phyloP scores from a whole-genome alignment of 108 stramenopile species.

The Stephanodiscus minutulus region DNA sequence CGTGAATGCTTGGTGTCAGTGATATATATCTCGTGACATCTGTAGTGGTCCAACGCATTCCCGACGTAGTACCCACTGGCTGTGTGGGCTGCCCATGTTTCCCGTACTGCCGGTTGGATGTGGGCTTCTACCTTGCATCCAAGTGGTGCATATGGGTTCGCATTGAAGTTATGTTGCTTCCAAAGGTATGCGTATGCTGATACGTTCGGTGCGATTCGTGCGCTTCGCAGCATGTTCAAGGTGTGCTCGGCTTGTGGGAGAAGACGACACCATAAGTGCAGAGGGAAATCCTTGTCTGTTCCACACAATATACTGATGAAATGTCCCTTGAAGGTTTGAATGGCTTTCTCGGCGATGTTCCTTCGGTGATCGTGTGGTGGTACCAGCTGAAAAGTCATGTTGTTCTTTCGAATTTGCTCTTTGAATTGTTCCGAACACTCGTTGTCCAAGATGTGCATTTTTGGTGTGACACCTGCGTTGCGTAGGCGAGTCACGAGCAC shows the following conservation, averaged over 20 bases:
- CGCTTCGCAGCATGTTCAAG: slow-evolving; percentile 10
- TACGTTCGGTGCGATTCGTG: not conserved
- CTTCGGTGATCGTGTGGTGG: slow-evolving; percentile 4
- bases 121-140: slow-evolving; percentile 15
- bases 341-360: slow-evolving; percentile 4
- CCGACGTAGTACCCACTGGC: slow-evolving; percentile 11
- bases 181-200: slow-evolving; percentile 18
- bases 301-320: too few species aligned
- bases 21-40: not conserved
- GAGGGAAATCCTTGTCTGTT: slow-evolving; percentile 4
- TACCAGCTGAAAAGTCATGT: not conserved
- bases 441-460: not conserved
- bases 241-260: too few species aligned
- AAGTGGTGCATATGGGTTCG: slow-evolving; percentile 18
- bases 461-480: not conserved
- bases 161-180: slow-evolving; percentile 19
- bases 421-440: slow-evolving; percentile 3
- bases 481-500: not conserved
- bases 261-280: too few species aligned
- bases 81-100: too few species aligned
- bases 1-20: not conserved
- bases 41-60: slow-evolving; percentile 10
- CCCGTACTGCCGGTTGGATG: not conserved
- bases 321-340: not conserved
- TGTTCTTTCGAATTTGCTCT: not conserved